These are phyloP conservation scores for Rubroboletus satanas DNA, from an alignment of 768 basidiomycete genomes.

Conservation along the genomic window DNA sequence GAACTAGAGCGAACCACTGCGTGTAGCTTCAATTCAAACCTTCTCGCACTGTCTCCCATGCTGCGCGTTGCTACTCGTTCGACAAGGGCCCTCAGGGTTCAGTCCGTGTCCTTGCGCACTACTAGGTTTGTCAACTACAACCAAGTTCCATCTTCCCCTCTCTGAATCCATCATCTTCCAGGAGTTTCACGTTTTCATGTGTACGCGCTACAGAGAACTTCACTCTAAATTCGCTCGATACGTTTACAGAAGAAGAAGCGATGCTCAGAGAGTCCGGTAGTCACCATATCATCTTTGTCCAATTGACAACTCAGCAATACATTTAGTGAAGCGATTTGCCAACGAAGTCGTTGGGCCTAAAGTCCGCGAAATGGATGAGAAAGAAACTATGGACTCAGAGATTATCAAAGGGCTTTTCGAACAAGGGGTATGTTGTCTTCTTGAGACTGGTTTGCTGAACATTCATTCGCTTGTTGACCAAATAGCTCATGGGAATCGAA, in stretches of 20 bases:
- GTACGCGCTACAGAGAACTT: slow-evolving; percentile 25
- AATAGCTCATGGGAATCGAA: slow-evolving; percentile 96
- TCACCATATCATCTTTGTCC: neutral
- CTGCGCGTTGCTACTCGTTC: slow-evolving; percentile 23
- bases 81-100: slow-evolving; percentile 7
- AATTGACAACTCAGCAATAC: slow-evolving; percentile 6
- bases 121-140: slow-evolving; percentile 14
- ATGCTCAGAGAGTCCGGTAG: slow-evolving; percentile 91
- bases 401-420: slow-evolving; percentile 89
- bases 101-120: neutral
- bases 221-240: slow-evolving; percentile 62
- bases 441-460: neutral
- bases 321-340: slow-evolving; percentile 80
- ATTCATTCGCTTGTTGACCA: neutral
- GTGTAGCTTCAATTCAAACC: neutral
- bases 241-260: slow-evolving; percentile 90
- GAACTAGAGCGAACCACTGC: neutral
- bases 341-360: slow-evolving; percentile 85
- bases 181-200: slow-evolving; percentile 26
- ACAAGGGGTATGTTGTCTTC: slow-evolving; percentile 68
- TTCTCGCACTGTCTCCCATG: slow-evolving; percentile 12
- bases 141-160: neutral
- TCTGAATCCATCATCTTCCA: slow-evolving; percentile 4
- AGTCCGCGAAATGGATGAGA: slow-evolving; percentile 98
- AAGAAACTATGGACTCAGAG: slow-evolving; percentile 86